phyloP scores from a whole-genome alignment of 768 basidiomycete genomes.

The Boletus tylopilopsis region DNA sequence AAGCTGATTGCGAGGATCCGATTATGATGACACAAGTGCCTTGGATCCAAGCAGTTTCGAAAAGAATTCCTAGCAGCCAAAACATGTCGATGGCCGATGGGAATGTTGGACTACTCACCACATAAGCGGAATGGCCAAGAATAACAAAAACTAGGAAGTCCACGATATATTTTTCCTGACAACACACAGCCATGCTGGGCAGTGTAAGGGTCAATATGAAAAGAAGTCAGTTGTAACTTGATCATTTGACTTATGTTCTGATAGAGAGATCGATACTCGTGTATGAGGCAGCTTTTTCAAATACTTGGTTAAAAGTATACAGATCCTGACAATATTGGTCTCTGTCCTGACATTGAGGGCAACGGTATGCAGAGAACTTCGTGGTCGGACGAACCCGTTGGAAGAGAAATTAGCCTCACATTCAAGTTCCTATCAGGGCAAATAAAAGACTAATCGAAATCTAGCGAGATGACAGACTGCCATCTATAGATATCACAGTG shows the following conservation, averaged over 20 bases:
- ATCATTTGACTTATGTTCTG: slow-evolving; percentile 48
- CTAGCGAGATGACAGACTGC: slow-evolving; percentile 61
- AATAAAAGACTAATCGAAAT: slow-evolving; percentile 65
- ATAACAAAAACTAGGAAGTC: slow-evolving; percentile 51
- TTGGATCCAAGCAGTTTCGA: slow-evolving; percentile 55
- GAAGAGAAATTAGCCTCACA: slow-evolving; percentile 41
- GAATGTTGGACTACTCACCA: slow-evolving; percentile 34
- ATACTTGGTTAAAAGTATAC: slow-evolving; percentile 64
- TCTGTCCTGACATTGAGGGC: slow-evolving; percentile 56
- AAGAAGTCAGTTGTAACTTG: not conserved
- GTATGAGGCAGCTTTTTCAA: slow-evolving; percentile 62
- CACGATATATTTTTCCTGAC: slow-evolving; percentile 51
- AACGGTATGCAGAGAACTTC: slow-evolving; percentile 35
- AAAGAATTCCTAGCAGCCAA: slow-evolving; percentile 43
- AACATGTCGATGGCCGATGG: not conserved
- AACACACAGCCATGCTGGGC: slow-evolving; percentile 68
- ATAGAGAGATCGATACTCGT: slow-evolving; percentile 70
- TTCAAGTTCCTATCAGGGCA: slow-evolving; percentile 64
- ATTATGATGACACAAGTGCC: slow-evolving; percentile 56
- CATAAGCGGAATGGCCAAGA: slow-evolving; percentile 64
- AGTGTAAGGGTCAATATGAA: not conserved
- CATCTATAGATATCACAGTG: slow-evolving; percentile 39
- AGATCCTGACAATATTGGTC: slow-evolving; percentile 63
- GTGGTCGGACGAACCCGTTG: not conserved
- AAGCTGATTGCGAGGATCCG: slow-evolving; percentile 60